A percentile compares a stretch with the other conserved stretches of the same genome.
Evolutionary conservation across 345 rosid species (phyloP).

Genomic region (Moringa oleifera): DNA sequence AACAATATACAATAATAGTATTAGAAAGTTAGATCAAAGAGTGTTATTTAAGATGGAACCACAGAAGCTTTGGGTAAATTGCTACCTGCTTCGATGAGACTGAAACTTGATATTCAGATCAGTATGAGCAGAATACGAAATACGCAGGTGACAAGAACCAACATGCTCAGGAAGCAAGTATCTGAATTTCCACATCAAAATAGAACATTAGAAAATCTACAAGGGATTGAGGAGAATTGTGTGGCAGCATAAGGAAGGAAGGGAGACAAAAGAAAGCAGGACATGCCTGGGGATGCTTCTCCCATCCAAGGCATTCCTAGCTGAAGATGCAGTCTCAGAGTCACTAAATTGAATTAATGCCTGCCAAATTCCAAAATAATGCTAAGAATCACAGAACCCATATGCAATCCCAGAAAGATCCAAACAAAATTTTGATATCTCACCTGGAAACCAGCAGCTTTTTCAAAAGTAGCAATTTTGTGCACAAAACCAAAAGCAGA

Average conservation of each 20-base stretch:
- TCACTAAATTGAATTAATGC: constrained; percentile 92
- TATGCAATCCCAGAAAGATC: constrained; percentile 11
- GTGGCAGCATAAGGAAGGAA: not conserved
- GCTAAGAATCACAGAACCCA: constrained; percentile 10
- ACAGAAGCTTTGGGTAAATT: not conserved
- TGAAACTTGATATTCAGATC: constrained; percentile 98
- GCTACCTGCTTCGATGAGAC: constrained; percentile 96
- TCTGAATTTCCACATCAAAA: constrained; percentile 28
- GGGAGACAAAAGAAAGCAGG: constrained; percentile 10
- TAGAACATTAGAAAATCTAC: constrained; percentile 6
- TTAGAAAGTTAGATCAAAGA: constrained; percentile 8
- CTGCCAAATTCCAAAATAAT: constrained; percentile 32
- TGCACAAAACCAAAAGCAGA: constrained; percentile 98
- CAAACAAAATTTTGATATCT: constrained; percentile 17
- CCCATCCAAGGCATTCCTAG: constrained; percentile 85
- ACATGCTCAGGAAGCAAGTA: constrained; percentile 90
- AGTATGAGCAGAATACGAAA: constrained; percentile 94
- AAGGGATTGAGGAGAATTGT: not conserved
- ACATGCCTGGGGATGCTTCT: constrained; percentile 88
- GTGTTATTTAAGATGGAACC: constrained; percentile 12
- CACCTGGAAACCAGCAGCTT: constrained; percentile 97
- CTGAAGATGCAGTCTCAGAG: constrained; percentile 80
- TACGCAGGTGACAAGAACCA: constrained; percentile 65
- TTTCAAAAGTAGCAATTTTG: constrained; percentile 95
- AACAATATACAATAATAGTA: not conserved